Conservation (phyloP, 208 protist species). For the Leishmania gerbilli region DNA sequence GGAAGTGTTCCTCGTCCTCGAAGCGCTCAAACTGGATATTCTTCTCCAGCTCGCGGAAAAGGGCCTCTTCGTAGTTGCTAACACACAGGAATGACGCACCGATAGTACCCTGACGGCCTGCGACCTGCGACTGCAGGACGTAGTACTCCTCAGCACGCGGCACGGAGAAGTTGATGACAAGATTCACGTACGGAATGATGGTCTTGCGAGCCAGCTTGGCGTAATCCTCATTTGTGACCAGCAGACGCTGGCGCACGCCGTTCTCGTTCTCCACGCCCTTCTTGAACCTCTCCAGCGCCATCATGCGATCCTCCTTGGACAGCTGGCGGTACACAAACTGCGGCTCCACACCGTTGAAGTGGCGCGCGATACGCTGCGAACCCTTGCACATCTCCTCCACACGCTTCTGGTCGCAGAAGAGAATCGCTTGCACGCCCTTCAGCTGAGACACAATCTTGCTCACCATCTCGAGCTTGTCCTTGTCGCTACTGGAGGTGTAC, state of each 20-base stretch:
- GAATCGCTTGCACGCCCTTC: constrained; percentile 86
- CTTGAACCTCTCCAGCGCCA: constrained; percentile 85
- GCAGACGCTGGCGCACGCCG: constrained; percentile 84
- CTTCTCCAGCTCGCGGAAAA: constrained; percentile 57
- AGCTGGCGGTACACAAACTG: constrained; percentile 79
- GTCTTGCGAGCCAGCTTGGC: constrained; percentile 89
- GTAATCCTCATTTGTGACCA: constrained; percentile 92
- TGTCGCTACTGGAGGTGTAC: constrained; percentile 59
- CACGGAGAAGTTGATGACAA: constrained; percentile 87
- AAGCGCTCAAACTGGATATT: constrained; percentile 72
- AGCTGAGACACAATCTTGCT: constrained; percentile 86
- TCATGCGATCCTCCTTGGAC: constrained; percentile 78
- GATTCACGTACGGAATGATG: constrained; percentile 90
- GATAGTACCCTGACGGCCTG: constrained; percentile 78
- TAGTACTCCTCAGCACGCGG: constrained; percentile 87
- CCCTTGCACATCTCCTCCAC: constrained; percentile 79
- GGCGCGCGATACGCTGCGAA: constrained; percentile 54
- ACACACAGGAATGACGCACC: constrained; percentile 87
- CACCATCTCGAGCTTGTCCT: constrained; percentile 82
- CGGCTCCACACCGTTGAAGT: constrained; percentile 82
- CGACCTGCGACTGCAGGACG: constrained; percentile 80
- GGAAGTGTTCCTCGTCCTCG: constrained; percentile 69
- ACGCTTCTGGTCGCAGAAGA: constrained; percentile 88
- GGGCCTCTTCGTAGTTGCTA: constrained; percentile 44
- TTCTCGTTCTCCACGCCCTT: constrained; percentile 76